Base-by-base conservation (phyloP, 2,329 filamentous ascomycete genomes). In the Paecilomyces niveus region DNA sequence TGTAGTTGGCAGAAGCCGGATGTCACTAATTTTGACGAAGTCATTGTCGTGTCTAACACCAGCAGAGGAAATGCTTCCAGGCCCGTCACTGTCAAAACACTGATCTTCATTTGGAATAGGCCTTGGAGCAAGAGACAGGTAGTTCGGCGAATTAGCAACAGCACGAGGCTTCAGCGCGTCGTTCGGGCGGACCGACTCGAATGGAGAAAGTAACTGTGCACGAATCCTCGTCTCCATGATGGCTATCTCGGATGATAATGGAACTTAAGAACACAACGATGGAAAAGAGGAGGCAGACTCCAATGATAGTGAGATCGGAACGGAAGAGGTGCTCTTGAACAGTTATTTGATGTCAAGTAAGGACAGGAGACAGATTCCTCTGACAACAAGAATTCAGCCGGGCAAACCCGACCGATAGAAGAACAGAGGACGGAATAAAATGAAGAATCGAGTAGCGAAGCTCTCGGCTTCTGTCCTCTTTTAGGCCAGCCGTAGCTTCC, bases 71-170 rank as follows among this genome's bases (percentile, higher is more conserved):
- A 68, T 57, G 8, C 56, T 11, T 8, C 68, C 68, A 13, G 69
- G 69, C 15, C 67, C 68, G 26, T 70, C 67, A 22, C 65, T 58
- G 3, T 68, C 65, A 51, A 68, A 66, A 13, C 53, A 54, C 9
- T 26, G 24, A 10, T 56, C 50, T 31, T 56, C 52, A 7, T 50
- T 13, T 3, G 61, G 45, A 9, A 35, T 18, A 4, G 51, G 3
- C 24, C 64, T 55, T 10, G 60, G 59, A 8, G 52, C 39, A 2
- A 63, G 54, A 13, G 57, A 63, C 9, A 66, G 58, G 39, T 56
- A 55, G 29, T 67, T 67, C 3, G 52, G 33, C 7, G 21, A 18
- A 18, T 8, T 39, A 39, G 32, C 21, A 3, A 52, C 13, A 11
- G 50, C 26, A 21, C 50, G 50, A 26, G 50, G 3, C 10, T 10